These are phyloP conservation scores for Penicillium cosmopolitanum DNA, from an alignment of 495 filamentous ascomycete genomes.

Conservation along the genomic window DNA sequence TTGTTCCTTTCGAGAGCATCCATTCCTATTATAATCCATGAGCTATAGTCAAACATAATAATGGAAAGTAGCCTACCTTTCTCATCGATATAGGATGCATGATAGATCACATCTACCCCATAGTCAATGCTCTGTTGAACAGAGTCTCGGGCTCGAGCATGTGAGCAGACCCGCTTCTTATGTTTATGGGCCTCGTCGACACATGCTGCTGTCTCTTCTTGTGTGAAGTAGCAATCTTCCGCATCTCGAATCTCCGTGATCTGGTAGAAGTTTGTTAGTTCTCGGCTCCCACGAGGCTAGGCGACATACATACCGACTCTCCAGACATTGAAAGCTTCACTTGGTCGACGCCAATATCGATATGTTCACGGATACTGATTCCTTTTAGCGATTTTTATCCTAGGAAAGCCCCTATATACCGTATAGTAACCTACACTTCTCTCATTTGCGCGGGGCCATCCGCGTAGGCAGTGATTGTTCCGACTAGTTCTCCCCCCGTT, in stretches of 20 bases:
- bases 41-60: not conserved
- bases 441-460: conserved; percentile 51
- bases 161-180: conserved; percentile 50
- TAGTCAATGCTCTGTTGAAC: conserved; percentile 48
- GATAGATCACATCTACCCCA: conserved; percentile 58
- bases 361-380: conserved; percentile 42
- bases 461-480: conserved; percentile 52
- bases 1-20: conserved; percentile 51
- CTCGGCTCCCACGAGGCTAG: not conserved
- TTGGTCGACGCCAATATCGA: conserved; percentile 52
- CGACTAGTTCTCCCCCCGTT: conserved; percentile 47
- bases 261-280: conserved; percentile 12
- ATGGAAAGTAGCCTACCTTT: conserved; percentile 25
- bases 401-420: not conserved
- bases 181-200: conserved; percentile 54
- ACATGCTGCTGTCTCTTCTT: conserved; percentile 53
- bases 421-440: conserved; percentile 22
- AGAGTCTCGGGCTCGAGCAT: conserved; percentile 53
- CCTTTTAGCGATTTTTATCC: not conserved
- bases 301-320: conserved; percentile 35
- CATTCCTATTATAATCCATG: conserved; percentile 31
- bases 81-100: conserved; percentile 53
- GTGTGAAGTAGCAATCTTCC: conserved; percentile 52
- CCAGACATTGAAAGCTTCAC: conserved; percentile 59
- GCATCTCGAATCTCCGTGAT: conserved; percentile 44